Conservation (phyloP, 2,329 filamentous ascomycete genomes). For the Fusarium sp. region DNA sequence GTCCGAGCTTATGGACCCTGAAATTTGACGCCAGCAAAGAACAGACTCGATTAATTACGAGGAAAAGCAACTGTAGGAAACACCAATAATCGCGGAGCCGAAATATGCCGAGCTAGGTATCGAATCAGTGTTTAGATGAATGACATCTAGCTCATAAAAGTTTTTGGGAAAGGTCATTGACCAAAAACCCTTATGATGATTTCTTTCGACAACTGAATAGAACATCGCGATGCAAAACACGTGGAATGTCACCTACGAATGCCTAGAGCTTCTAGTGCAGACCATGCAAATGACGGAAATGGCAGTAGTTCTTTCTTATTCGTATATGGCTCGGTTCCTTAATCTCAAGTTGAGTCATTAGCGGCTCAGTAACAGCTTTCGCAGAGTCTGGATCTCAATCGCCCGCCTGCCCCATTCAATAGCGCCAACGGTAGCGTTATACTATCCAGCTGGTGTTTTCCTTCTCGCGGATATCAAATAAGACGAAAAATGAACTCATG, state of each 20-base stretch:
- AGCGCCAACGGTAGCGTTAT: constrained; percentile 11
- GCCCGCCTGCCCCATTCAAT: neutral
- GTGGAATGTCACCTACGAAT: neutral
- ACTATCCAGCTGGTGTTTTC: neutral
- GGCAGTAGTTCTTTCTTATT: neutral
- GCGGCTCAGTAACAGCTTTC: neutral
- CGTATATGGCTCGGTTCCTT: neutral
- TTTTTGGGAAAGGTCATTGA: too few species aligned
- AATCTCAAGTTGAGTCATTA: neutral
- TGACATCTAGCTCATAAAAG: too few species aligned
- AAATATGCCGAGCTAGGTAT: neutral
- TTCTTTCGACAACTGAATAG: too few species aligned
- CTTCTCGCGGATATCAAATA: neutral
- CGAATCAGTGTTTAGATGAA: too few species aligned
- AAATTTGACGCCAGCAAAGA: neutral
- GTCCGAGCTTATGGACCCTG: neutral
- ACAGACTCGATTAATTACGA: neutral
- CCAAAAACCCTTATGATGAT: too few species aligned
- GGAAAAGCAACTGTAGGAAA: too few species aligned
- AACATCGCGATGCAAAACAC: neutral
- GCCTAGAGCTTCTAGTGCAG: neutral
- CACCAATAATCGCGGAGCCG: neutral
- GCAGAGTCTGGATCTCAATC: constrained; percentile 7
- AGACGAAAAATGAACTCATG: too few species aligned
- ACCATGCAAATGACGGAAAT: neutral